A percentile compares a stretch with the other conserved stretches of the same genome.
Conservation (phyloP, 257 asterid genomes). For the Handroanthus guayacan region DNA sequence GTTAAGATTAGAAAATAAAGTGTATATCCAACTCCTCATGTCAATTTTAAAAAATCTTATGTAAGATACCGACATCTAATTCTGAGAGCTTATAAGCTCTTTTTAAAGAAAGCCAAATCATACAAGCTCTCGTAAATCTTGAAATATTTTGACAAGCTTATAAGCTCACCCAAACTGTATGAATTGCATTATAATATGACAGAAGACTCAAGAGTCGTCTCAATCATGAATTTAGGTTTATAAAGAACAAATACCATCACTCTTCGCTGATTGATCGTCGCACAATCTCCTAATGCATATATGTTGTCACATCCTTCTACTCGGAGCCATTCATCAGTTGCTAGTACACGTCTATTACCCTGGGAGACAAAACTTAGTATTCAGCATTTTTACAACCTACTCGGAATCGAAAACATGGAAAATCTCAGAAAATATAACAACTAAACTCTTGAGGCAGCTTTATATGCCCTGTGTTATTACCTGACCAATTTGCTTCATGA, state of each 20-base stretch:
- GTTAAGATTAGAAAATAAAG: too few species aligned
- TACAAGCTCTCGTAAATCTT: too few species aligned
- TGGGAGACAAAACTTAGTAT: constrained; percentile 36
- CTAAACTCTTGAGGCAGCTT: constrained; percentile 18
- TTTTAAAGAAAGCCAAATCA: too few species aligned
- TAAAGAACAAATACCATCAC: constrained; percentile 68
- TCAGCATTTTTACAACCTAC: constrained; percentile 19
- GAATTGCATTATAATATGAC: too few species aligned
- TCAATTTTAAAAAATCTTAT: too few species aligned
- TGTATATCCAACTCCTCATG: too few species aligned
- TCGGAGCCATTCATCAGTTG: constrained; percentile 96
- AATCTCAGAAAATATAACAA: not conserved
- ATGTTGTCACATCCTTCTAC: constrained; percentile 74
- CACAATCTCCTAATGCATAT: constrained; percentile 93
- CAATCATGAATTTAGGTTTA: not conserved
- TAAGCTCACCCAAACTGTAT: too few species aligned
- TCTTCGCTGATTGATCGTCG: constrained; percentile 91
- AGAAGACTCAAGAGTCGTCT: too few species aligned
- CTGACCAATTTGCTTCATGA: constrained; percentile 97
- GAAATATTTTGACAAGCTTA: too few species aligned
- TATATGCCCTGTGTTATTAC: constrained; percentile 46
- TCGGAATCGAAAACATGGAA: constrained; percentile 21
- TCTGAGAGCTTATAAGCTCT: too few species aligned
- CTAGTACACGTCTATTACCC: constrained; percentile 85
- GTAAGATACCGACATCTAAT: too few species aligned